Base-by-base conservation (phyloP, 495 filamentous ascomycete species). In the Lepraria neglecta region DNA sequence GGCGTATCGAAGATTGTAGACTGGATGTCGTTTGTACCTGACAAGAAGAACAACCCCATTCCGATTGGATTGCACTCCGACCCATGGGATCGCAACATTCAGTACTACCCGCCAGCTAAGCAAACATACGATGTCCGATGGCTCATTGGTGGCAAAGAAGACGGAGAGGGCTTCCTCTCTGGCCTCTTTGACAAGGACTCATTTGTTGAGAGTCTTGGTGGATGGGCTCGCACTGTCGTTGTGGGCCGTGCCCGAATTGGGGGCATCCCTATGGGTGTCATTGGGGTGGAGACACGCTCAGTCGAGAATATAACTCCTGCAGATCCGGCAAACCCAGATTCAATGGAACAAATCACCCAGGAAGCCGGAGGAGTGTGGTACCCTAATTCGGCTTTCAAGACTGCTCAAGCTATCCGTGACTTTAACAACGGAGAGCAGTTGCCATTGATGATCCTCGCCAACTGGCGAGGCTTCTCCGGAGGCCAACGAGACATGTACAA, bases 401-500 rank as follows among this genome's bases (percentile, higher is more conserved):
- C 94, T 58, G 95, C 94, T 19, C 94, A 98, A 72, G 94, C 94
- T 59, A 94, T 98, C 74, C 90, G 86, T 64, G 94, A 98, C 82
- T 98, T 98, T 84, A 98, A 97, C 85, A 84, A 95, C 67, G 94
- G 94, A 72, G 94, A 98, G 76, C 94, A 97, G 80, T 83, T 98
- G 63, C 94, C 94, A 48, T 80, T 98, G 62, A 97, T 98, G 91
- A 97, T 98, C 75, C 82, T 98, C 52, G 94, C 94, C 74, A 98
- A 98, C 82, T 98, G 94, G 94, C 83, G 94, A 82, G 94, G 94
- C 77, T 98, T 98, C 88, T 97, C 94, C 59, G 94, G 94, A 79
- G 94, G 94, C 56, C 94, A 98, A 77, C 89, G 91, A 68, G 94
- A 98, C 74, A 98, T 98, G 94, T 98, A 96, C 84, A 96, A 97